phyloP scores from a whole-genome alignment of 352 stramenopile species.

The Elongisporangium prolatum region DNA sequence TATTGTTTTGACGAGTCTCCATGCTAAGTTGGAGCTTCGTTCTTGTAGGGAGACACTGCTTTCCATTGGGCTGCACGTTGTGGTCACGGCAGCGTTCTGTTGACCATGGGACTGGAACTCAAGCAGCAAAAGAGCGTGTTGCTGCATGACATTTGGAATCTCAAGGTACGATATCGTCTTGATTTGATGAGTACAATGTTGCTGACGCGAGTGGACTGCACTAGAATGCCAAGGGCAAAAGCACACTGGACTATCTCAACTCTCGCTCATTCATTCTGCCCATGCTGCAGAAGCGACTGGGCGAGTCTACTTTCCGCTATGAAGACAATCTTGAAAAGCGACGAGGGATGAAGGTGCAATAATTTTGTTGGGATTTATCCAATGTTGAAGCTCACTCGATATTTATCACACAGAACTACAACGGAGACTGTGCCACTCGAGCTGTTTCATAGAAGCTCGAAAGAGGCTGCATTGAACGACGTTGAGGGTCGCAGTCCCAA shows the following conservation, averaged over 20 bases:
- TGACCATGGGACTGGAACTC: constrained; percentile 40
- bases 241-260: constrained; percentile 39
- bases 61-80: constrained; percentile 68
- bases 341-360: constrained; percentile 6
- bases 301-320: constrained; percentile 1
- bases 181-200: background rate
- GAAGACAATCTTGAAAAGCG: background rate
- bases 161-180: background rate
- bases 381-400: background rate
- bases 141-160: constrained; percentile 30
- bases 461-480: constrained; percentile 1
- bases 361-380: background rate
- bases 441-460: constrained; percentile 2
- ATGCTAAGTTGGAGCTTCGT: too few species aligned
- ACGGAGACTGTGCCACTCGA: background rate
- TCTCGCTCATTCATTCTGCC: constrained; percentile 31
- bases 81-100: constrained; percentile 39
- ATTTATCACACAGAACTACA: background rate
- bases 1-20: too few species aligned
- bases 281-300: constrained; percentile 43
- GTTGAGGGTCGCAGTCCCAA: background rate
- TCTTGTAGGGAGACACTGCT: constrained; percentile 50
- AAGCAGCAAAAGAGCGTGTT: constrained; percentile 20
- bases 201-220: background rate
- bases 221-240: constrained; percentile 60